Evolutionary conservation across 2,329 filamentous ascomycete species (phyloP), one percentile per base, ranked within the genome.

Genomic region (Arthroderma sp.): DNA sequence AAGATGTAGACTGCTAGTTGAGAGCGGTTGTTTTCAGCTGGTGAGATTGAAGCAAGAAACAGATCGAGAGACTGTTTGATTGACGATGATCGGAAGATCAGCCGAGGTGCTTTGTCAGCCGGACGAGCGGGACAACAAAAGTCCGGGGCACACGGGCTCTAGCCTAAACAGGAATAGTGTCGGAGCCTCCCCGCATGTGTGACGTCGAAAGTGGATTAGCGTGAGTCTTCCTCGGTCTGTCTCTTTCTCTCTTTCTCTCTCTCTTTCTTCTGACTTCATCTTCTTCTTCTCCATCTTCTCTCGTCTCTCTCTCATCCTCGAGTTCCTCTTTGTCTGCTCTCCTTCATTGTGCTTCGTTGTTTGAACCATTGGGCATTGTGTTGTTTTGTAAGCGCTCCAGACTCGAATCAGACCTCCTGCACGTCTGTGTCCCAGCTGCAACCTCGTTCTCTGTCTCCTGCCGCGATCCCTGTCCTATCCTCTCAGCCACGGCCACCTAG

Each of bases 241-340:
- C 3, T 30, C 10, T 38, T 31, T 9, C 34, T 7, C 29, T 22
- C 29, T 45, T 32, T 4, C 29, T 39, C 29, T 29, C 11, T 39
- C 11, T 39, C 36, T 29, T 38, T n/a, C 36, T 40, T 27, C 28
- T 32, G 36, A 38, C 34, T 11, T 38, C 36, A 29, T 29, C 48
- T 48, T 47, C 48, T 11, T 36, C 32, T 43, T 41, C 39, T 41
- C 6, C 42, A 43, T 36, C 34, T 37, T 44, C 42, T 6, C 32
- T 27, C 9, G 27, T 28, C n/a, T 34, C 30, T 7, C 11, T 32
- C 37, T 27, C 41, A 38, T 31, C 30, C 6, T 22, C 6, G 10
- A 38, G 30, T 11, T 33, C 27, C 40, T 28, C 29, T 10, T 30
- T 28, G 15, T 15, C 29, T 42, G 27, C 40, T 33, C 4, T 5